Conservation (phyloP, 805 yeast species). For the Saccharomycopsis babjevae region DNA sequence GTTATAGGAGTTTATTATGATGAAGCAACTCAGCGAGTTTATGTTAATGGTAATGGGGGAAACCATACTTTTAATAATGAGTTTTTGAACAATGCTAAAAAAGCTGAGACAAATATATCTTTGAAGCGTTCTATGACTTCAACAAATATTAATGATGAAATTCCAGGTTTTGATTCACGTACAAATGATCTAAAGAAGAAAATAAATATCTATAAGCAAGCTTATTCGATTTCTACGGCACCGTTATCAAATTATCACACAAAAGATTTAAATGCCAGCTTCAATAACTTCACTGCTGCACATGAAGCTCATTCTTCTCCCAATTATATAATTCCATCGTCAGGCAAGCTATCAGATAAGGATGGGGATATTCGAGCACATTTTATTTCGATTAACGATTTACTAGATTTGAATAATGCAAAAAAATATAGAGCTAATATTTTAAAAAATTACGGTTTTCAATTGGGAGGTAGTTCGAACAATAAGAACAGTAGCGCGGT, state of each 20-base stretch:
- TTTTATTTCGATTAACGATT: conserved; percentile 15
- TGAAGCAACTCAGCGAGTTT: conserved; percentile 4
- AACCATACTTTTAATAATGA: not conserved
- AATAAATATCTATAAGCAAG: conserved; percentile 9
- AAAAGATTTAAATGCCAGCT: conserved; percentile 11
- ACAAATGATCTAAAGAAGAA: conserved; percentile 11
- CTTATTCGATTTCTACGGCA: conserved; percentile 10
- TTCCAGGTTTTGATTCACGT: conserved; percentile 7
- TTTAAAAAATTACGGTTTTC: conserved; percentile 16
- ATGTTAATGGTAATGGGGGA: conserved; percentile 4
- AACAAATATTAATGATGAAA: not conserved
- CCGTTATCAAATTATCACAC: conserved; percentile 12
- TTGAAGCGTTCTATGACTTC: not conserved
- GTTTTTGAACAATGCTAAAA: not conserved
- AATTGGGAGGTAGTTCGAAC: not conserved
- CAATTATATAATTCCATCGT: not conserved
- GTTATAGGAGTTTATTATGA: conserved; percentile 17
- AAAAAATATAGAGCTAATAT: conserved; percentile 1
- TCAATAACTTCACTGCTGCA: conserved; percentile 15
- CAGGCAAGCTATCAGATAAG: not conserved
- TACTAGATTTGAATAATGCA: conserved; percentile 13
- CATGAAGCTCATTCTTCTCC: conserved; percentile 15
- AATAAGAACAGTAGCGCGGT: conserved; percentile 2
- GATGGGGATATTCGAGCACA: conserved; percentile 5
- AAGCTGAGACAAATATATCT: not conserved